A percentile compares a stretch with the other conserved stretches of the same genome.
Evolutionary conservation across 371 early-diverging fungal genomes (phyloP).

Genomic region (Polyrhizophydium stewartii): DNA sequence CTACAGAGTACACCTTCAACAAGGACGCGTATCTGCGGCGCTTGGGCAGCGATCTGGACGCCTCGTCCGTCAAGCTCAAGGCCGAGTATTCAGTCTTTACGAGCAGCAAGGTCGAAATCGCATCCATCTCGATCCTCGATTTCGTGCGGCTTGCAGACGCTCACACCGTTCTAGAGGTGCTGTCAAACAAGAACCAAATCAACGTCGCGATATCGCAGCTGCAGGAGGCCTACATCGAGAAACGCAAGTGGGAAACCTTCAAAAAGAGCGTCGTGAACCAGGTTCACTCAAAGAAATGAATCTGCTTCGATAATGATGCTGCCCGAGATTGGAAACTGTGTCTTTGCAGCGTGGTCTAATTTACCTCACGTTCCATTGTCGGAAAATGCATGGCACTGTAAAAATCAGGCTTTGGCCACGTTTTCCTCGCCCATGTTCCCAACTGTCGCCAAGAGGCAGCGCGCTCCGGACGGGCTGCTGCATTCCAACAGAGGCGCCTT

Average conservation of each 20-base stretch:
- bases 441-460: no score
- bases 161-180: constrained; percentile 13
- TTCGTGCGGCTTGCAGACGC: constrained; percentile 16
- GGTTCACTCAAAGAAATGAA: not conserved
- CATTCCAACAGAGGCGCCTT: no score
- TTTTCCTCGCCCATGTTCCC: no score
- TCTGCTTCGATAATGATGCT: no score
- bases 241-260: constrained; percentile 16
- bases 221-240: constrained; percentile 19
- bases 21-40: not conserved
- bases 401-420: no score
- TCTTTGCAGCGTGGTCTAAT: no score
- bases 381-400: no score
- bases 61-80: constrained; percentile 7
- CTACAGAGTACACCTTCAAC: constrained; percentile 1
- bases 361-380: no score
- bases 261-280: constrained; percentile 15
- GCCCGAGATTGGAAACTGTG: no score
- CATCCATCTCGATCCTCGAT: constrained; percentile 20
- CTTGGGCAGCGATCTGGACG: not conserved
- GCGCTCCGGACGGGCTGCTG: no score
- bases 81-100: constrained; percentile 22
- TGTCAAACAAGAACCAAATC: constrained; percentile 9
- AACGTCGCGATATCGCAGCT: constrained; percentile 14
- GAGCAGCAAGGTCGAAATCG: constrained; percentile 19